Evolutionary conservation across 1,139 yeast species (phyloP), one percentile per base, ranked within the genome.

Genomic region (Lodderomyces margitis): DNA sequence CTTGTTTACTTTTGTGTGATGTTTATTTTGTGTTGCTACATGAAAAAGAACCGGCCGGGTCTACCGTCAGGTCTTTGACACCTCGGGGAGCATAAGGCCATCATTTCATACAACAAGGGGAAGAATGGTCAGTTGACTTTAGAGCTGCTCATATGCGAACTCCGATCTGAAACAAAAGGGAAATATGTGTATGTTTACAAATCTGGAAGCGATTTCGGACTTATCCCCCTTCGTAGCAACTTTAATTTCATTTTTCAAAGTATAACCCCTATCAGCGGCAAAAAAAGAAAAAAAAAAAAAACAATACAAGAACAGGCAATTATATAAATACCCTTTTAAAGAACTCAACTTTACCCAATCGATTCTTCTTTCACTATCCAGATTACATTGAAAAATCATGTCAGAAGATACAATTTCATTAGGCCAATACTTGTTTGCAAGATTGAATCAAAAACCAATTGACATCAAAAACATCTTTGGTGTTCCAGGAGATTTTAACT

Each of bases 401-500:
- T 21, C 44, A 32, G 41, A 34, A 16, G 40, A 42, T 32, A 55
- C 62, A 39, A 60, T 80, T 34, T 64, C 82, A 36, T 66, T 82
- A 53, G 87, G 87, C 54, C 72, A 74, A 47, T 82, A 79, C 55
- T 62, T 82, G 45, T 82, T 82, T 55, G 84, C 78, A 62, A 72
- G 84, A 66, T 67, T 81, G 47, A 64, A 65, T 54, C 83, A 81
- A 60, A 40, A 50, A 19, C 61, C 62, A 36, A 65, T 80, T 40
- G 79, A 78, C 23, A 75, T 83, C 47, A 68, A 74, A 50, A 83
- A 92, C 56, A 70, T 84, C 54, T 81, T 84, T 50, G 92, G 92
- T 43, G 84, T 84, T 31, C 92, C 92, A 9, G 89, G 88, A 50
- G 92, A 84, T 59, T 84, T 83, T 75, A 85, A 84, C 63, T 70